Base-by-base conservation (phyloP, 2,329 filamentous ascomycete genomes). In the Epichloe amarillans region DNA sequence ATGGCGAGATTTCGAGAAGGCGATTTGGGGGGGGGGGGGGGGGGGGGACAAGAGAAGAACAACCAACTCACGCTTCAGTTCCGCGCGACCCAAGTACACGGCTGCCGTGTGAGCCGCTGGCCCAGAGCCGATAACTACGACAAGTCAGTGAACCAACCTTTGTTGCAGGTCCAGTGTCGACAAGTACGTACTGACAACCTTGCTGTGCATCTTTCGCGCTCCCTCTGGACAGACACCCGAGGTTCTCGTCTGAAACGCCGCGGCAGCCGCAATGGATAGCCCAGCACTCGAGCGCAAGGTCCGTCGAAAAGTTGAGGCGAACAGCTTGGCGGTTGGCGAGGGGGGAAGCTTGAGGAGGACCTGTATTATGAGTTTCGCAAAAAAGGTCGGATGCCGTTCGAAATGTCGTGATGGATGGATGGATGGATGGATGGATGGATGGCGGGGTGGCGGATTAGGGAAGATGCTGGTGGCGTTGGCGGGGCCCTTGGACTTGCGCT, bases 31-130 rank as follows among this genome's bases (percentile, higher is more conserved):
- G 41, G 17, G 6, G 41, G 17, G 6, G 15, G 30, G 21, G 21
- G 15, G 30, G 21, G 21, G 41, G 17, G 6, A 26, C n/a, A 15
- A 11, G 15, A 4, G 11, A 3, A 23, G 21, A 4, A 23, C 21
- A 6, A 15, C 33, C 33, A 36, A 69, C 76, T 66, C 64, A 83
- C 78, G 93, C 71, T 94, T 87, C 66, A 98, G 73, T 68, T 98
- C 91, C 54, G 93, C 93, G 66, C 93, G 86, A 46, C 90, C 86
- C 62, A 96, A 84, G 72, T 98, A 98, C 66, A 98, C 83, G 68
- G 93, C 93, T 55, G 93, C 93, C 45, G 93, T 98, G 74, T 98
- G 93, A 70, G 90, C 93, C 60, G 90, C 93, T 56, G 93, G 93
- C 74, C 93, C 93, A 55, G 93, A 98, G 74, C 93, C 90, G 72